Conservation (phyloP, 352 stramenopile species). For the Globisporangium parvum region DNA sequence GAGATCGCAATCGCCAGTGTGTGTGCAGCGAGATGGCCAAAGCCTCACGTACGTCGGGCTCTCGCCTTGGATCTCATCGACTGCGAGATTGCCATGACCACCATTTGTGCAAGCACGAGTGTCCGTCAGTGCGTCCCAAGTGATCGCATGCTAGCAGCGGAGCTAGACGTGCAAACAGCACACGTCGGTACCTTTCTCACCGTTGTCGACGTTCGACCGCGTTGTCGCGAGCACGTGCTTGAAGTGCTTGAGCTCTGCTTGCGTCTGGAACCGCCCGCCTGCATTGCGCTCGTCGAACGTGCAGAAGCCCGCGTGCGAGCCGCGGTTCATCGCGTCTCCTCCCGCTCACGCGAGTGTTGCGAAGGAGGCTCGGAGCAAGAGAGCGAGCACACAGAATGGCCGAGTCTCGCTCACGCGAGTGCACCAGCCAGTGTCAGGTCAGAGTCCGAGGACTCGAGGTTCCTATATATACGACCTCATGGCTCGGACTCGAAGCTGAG, state of each 20-base stretch:
- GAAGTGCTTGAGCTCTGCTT: slow-evolving; percentile 71
- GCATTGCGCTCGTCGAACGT: slow-evolving; percentile 75
- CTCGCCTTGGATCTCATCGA: slow-evolving; percentile 32
- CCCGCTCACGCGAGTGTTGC: background rate
- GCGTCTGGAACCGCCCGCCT: slow-evolving; percentile 64
- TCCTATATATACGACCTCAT: too few relatives aligned
- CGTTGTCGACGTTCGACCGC: slow-evolving; percentile 37
- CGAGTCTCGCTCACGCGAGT: too few relatives aligned
- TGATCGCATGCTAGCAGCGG: background rate
- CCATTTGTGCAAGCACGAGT: background rate
- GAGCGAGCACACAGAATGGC: too few relatives aligned
- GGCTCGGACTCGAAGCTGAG: too few relatives aligned
- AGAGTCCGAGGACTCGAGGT: too few relatives aligned
- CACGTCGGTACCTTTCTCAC: slow-evolving; percentile 35
- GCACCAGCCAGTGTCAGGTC: too few relatives aligned
- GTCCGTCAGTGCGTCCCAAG: background rate
- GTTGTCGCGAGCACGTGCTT: slow-evolving; percentile 61
- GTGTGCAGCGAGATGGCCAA: background rate
- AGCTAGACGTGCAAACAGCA: background rate
- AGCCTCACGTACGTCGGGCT: slow-evolving; percentile 35
- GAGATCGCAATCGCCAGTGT: background rate
- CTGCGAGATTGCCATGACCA: slow-evolving; percentile 5
- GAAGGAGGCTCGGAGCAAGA: too few relatives aligned
- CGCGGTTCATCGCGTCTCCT: slow-evolving; percentile 37
- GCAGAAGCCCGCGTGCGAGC: slow-evolving; percentile 61